Evolutionary conservation across 106 monocot species (phyloP), one percentile per base, ranked within the genome.

Genomic region (Allium cepa): DNA sequence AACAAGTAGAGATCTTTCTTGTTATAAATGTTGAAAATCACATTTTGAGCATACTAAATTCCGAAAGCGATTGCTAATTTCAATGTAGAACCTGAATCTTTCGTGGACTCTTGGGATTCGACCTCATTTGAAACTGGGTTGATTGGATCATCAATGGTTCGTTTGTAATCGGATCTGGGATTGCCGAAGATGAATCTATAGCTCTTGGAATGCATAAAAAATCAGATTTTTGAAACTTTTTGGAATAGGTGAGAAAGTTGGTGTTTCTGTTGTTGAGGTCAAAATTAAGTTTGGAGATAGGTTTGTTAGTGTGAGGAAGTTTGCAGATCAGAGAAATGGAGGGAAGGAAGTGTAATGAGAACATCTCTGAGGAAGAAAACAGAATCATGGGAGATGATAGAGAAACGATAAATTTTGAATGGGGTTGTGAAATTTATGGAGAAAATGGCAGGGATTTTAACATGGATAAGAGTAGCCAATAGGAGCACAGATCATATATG

Each of bases 1-100:
- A 87, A 87, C 26, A 80, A 15, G 60, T 72, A 80, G 47, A 87
- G 83, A 12, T 68, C 61, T 67, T 87, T 87, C 71, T 87, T 87
- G 83, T 83, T 87, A 77, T 78, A 87, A 53, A 87, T 83, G 83
- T 87, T 83, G 72, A 87, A 87, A 10, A 87, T 66, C 8, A 87
- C 80, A 60, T 83, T 87, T 28, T 83, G 83, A 22, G 74, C 64
- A 50, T 80, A 87, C 87, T 83, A 87, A 6, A 83, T 59, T 2
- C 76, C 83, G 50, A 87, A 87, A 4, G 80, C 73, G 22, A 80
- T 9, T 0, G 64, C 83, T 9, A 87, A 72, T 14, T 83, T 27
- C 74, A 60, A n/a, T n/a, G 0, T 59, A 1, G 66, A 26, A 49
- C 49, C 9, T 49, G 14, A 9, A 6, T 11, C 11, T 18, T 26